Conservation (phyloP, 2,329 filamentous ascomycete species). For the Alternaria arbusti region DNA sequence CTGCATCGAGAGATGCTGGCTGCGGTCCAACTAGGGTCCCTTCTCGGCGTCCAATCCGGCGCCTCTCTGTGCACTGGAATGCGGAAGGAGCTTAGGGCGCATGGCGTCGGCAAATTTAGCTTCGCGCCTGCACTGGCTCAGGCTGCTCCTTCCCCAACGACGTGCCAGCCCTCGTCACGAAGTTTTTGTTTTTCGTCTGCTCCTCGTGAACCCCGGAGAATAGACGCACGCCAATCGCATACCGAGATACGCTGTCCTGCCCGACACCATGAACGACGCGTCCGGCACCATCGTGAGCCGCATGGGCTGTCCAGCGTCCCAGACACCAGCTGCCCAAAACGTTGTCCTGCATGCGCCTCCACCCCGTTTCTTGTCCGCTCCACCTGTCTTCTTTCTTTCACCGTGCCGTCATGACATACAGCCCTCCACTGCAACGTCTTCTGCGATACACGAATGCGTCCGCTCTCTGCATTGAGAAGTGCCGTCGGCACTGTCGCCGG, state of each 20-base stretch:
- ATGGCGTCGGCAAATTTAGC: constrained; percentile 37
- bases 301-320: constrained; percentile 32
- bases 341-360: constrained; percentile 41
- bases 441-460: constrained; percentile 8
- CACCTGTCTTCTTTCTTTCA: constrained; percentile 30
- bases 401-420: constrained; percentile 20
- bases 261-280: not conserved
- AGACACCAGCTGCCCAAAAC: constrained; percentile 35
- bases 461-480: constrained; percentile 6
- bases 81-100: constrained; percentile 21
- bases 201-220: not conserved
- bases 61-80: constrained; percentile 25
- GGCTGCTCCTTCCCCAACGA: constrained; percentile 16
- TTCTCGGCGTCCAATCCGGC: constrained; percentile 23
- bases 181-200: constrained; percentile 4
- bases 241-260: not conserved
- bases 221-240: constrained; percentile 5
- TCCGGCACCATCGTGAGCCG: constrained; percentile 16
- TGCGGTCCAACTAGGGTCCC: not conserved
- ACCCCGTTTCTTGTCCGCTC: constrained; percentile 29
- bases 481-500: constrained; percentile 14
- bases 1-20: constrained; percentile 17
- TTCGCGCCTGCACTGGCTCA: constrained; percentile 29
- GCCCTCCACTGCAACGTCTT: constrained; percentile 11
- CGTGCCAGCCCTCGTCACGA: not conserved